Conservation (phyloP, 306 rosid genomes). For the Dalbergia cochinchinensis region DNA sequence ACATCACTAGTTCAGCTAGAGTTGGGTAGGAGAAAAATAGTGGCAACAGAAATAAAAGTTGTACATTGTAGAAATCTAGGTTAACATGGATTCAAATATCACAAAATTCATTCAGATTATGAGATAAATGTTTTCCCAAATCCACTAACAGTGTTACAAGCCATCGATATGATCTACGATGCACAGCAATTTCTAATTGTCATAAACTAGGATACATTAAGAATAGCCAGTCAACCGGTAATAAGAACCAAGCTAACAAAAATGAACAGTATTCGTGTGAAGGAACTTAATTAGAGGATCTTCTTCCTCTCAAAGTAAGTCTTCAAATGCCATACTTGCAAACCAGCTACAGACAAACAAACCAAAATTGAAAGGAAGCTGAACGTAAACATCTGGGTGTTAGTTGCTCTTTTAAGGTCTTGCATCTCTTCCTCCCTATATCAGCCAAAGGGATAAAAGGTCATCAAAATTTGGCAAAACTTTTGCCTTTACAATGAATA, state of each 20-base stretch:
- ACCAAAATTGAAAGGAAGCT: constrained; percentile 72
- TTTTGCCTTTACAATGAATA: constrained; percentile 7
- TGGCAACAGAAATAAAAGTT: no score
- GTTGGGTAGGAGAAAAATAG: no score
- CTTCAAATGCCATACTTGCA: constrained; percentile 93
- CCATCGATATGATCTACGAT: background rate
- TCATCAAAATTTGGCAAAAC: constrained; percentile 29
- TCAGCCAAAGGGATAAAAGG: constrained; percentile 13
- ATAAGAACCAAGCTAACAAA: constrained; percentile 22
- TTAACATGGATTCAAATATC: no score
- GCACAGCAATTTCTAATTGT: background rate
- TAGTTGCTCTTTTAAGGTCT: constrained; percentile 64
- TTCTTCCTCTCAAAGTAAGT: constrained; percentile 84
- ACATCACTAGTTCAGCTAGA: no score
- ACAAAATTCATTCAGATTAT: no score
- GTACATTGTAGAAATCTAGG: no score
- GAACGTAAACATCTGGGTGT: constrained; percentile 68
- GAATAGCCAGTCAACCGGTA: background rate
- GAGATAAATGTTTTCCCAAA: no score
- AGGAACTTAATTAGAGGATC: constrained; percentile 56
- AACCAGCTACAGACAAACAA: constrained; percentile 83
- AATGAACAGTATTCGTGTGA: background rate
- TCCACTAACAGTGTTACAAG: no score
- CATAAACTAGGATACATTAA: background rate
- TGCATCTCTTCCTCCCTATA: constrained; percentile 91